Evolutionary conservation across 371 early-diverging fungal species (phyloP), one percentile per base, ranked within the genome.

Genomic region (Neoconidiobolus thromboides): DNA sequence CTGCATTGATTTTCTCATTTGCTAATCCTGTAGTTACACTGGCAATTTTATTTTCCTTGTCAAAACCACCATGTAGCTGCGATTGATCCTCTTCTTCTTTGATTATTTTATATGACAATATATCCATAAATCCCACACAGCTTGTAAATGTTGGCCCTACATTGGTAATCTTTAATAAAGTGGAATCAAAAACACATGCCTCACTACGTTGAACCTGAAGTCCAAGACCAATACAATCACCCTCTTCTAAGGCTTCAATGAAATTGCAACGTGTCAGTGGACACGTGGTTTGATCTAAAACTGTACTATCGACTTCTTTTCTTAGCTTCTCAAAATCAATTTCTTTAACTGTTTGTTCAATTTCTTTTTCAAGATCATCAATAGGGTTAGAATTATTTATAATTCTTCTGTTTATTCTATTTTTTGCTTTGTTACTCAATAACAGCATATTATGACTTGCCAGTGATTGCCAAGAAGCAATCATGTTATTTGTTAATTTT

Each of bases 61-160:
- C 60, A 55, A 71, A 71, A 1, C 72, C 72, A 55, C 72, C 72
- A 51, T 71, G 72, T 9, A 71, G 68, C 5, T 66, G 50, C 60
- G 69, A 65, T 2, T 62, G 65, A 38, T 38, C 43, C 26, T 26
- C 26, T n/a, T 60, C 60, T n/a, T 55, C 55, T 1, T 63, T 41
- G 44, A n/a, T 53, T 6, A 71, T 55, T 1, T 70, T 66, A 55
- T 67, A 68, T 9, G 57, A 59, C 37, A 71, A 37, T 3, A 69
- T 64, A 54, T 64, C 50, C n/a, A 70, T 70, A 51, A 68, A 71
- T 60, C 67, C 68, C 46, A 61, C 67, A 0, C 68, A 68, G 3
- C 67, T 71, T 49, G 68, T 43, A 41, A 62, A 68, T 1, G 72
- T 64, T 43, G 70, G 72, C 54, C 66, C 68, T 47, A 71, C 69